These are phyloP conservation scores for Rhizopogon vulgaris DNA, from an alignment of 768 basidiomycete species.

Conservation along the genomic window DNA sequence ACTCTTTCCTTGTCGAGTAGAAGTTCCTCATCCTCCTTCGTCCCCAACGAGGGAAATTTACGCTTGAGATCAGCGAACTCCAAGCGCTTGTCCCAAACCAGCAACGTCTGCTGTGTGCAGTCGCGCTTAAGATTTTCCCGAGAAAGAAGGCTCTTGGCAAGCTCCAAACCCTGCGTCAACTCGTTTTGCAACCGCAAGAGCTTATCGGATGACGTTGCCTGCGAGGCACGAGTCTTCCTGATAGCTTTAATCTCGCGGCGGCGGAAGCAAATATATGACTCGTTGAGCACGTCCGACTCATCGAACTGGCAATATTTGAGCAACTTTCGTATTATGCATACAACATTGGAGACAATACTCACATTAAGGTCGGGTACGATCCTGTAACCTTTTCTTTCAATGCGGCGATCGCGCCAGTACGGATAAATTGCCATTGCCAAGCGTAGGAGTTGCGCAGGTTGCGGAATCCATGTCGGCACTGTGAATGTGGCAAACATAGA, in stretches of 20 bases:
- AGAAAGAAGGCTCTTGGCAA: constrained; percentile 60
- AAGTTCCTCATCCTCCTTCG: constrained; percentile 66
- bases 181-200: constrained; percentile 77
- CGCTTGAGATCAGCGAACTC: constrained; percentile 76
- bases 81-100: constrained; percentile 76
- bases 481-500: constrained; percentile 64
- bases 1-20: constrained; percentile 67
- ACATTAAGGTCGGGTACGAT: constrained; percentile 90
- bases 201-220: constrained; percentile 85
- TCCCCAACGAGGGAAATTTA: constrained; percentile 54
- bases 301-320: constrained; percentile 49
- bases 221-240: constrained; percentile 90
- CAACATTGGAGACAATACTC: constrained; percentile 24
- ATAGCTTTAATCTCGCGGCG: constrained; percentile 90
- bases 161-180: constrained; percentile 61
- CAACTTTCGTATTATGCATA: constrained; percentile 1
- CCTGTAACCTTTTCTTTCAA: constrained; percentile 72
- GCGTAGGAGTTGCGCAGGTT: constrained; percentile 53
- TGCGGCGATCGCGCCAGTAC: constrained; percentile 84
- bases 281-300: constrained; percentile 83
- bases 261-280: constrained; percentile 96
- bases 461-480: constrained; percentile 65
- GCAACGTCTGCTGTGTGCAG: constrained; percentile 45
- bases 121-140: constrained; percentile 79
- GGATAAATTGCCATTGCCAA: constrained; percentile 74